Base-by-base conservation (phyloP, 805 yeast species). In the Vanderwaltozyma verrucispora region DNA sequence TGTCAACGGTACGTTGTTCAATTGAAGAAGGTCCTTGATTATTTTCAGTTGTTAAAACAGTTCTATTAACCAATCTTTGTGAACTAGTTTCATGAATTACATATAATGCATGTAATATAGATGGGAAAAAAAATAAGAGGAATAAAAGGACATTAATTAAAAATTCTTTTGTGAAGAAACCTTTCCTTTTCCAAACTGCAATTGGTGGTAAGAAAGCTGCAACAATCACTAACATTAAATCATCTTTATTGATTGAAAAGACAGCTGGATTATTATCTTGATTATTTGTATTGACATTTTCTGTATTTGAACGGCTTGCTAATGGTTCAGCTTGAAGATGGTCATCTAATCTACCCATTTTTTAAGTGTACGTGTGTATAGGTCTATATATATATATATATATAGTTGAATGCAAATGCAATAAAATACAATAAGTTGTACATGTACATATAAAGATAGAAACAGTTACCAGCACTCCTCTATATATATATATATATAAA, bases 141-240 rank as follows among this genome's bases (percentile, higher is more conserved):
- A 77, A 75, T 30, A 81, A 63, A 20, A 74, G 55, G 29, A 80
- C 64, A 53, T 80, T 81, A 43, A 80, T 72, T 62, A 71, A 63
- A 46, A 54, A 45, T 36, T 57, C 62, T 37, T 51, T 51, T 8
- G 55, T 44, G 37, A 47, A 46, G 19, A 68, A 66, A 1, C 88
- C 88, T 48, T 83, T 63, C 57, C 81, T 81, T 44, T 79, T 53
- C 34, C 75, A 68, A 18, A 81, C 88, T 8, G 87, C 81, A 28
- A 80, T 62, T 7, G 86, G 86, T 10, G 89, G 89, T 9, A 80
- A 50, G 53, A 81, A 74, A 39, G 80, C 67, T 2, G 85, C 84
- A 37, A 81, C 51, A 35, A 80, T 67, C 2, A 81, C 86, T 42
- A 78, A 54, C 40, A 80, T 65, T 85, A 86, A 73, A 59, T 74